A percentile compares a stretch with the other conserved stretches of the same genome.
Conservation (phyloP, 495 filamentous ascomycete species). For the Penicillium pancosmium region DNA sequence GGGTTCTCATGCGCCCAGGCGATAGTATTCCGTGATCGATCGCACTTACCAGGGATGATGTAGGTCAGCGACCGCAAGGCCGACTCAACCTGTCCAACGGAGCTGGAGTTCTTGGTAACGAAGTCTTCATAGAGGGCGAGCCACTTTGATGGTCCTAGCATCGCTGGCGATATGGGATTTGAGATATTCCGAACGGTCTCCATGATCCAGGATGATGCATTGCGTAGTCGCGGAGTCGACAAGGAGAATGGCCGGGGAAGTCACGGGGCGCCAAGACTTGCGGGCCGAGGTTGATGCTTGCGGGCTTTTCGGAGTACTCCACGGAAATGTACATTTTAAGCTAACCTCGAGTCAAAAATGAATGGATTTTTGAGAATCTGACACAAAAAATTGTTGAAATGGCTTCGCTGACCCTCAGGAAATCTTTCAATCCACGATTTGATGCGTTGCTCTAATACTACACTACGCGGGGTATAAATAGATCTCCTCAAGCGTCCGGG, state of each 20-base stretch:
- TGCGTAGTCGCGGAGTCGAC: slow-evolving; percentile 7
- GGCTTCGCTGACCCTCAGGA: too few relatives aligned
- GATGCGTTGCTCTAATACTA: too few relatives aligned
- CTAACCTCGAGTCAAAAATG: too few relatives aligned
- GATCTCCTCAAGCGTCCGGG: too few relatives aligned
- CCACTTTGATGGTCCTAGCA: slow-evolving; percentile 71
- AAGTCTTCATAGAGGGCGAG: slow-evolving; percentile 83
- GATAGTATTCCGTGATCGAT: not conserved
- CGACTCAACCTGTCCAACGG: slow-evolving; percentile 91
- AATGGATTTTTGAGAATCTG: too few relatives aligned
- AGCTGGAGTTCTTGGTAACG: slow-evolving; percentile 89
- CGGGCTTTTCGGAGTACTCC: not conserved
- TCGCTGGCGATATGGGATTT: slow-evolving; percentile 32
- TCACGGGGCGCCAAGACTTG: slow-evolving; percentile 27
- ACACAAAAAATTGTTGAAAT: too few relatives aligned
- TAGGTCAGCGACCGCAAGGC: slow-evolving; percentile 89
- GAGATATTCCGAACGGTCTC: slow-evolving; percentile 35
- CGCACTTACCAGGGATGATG: slow-evolving; percentile 79
- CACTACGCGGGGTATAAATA: too few relatives aligned
- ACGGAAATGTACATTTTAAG: not conserved
- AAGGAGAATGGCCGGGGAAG: slow-evolving; percentile 12
- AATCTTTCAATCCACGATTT: too few relatives aligned
- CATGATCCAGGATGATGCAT: slow-evolving; percentile 29
- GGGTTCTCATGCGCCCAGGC: not conserved
- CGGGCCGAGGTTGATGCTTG: slow-evolving; percentile 6